Conservation (phyloP, 2,329 filamentous ascomycete genomes). For the Epichloe aotearoae region DNA sequence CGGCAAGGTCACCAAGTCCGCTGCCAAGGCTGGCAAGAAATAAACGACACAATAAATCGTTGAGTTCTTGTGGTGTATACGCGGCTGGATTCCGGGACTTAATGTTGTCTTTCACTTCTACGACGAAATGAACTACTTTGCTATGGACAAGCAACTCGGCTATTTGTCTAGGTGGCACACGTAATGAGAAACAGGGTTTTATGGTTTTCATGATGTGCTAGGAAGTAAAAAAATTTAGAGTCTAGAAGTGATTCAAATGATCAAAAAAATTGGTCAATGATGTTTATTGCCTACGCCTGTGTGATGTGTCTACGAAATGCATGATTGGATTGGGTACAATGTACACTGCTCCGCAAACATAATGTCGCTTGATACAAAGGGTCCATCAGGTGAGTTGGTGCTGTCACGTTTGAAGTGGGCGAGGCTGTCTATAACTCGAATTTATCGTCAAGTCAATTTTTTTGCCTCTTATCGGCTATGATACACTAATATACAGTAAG, state of each 20-base stretch:
- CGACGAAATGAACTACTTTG: constrained; percentile 31
- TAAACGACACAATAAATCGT: constrained; percentile 30
- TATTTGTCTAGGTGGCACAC: constrained; percentile 26
- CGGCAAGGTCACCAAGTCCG: constrained; percentile 60
- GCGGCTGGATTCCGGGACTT: constrained; percentile 13
- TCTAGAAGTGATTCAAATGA: constrained; percentile 27
- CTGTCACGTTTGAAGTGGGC: too few species aligned
- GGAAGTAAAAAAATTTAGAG: constrained; percentile 30
- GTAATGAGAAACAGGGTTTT: constrained; percentile 25
- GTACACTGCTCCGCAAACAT: background rate
- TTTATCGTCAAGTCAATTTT: background rate
- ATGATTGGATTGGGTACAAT: background rate
- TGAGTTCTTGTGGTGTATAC: constrained; percentile 13
- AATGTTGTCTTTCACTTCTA: constrained; percentile 29
- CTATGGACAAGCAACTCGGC: constrained; percentile 30
- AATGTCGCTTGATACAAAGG: too few species aligned
- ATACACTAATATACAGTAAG: background rate
- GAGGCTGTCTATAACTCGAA: too few species aligned
- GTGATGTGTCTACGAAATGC: background rate
- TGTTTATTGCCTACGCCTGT: background rate
- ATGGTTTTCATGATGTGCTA: constrained; percentile 24
- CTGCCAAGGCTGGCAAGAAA: constrained; percentile 64
- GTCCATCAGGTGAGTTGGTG: too few species aligned
- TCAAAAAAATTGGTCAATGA: constrained; percentile 3
- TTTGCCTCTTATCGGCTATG: background rate